Base-by-base conservation (phyloP, 2,329 filamentous ascomycete genomes). In the Ilyonectria sp. region DNA sequence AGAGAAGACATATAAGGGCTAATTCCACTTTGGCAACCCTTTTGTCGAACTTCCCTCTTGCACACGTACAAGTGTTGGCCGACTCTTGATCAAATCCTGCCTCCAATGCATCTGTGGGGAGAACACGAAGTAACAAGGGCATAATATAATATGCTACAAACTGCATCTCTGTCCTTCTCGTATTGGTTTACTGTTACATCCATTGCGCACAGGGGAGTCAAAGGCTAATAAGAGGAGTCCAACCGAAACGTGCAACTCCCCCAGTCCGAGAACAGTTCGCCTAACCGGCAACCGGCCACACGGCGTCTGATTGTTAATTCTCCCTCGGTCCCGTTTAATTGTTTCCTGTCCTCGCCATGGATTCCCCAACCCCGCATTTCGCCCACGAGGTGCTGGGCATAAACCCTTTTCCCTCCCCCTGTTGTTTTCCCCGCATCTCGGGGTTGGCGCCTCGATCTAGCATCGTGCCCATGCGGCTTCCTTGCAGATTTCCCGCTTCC, bases 391-490 rank as follows among this genome's bases (percentile, higher is more conserved):
- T 43, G 19, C 19, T 40, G 40, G 19, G 49, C 47, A 54, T 52
- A 52, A 64, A 61, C 50, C 55, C 35, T 61, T 60, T 65, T 44
- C 57, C 63, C 52, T 40, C 46, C 63, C 55, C 63, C 52, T 57
- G 57, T 44, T 11, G 19, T 8, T 21, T 61, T 46, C 57, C 63
- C 63, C 63, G 52, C 63, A 52, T 52, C 26, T 37, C 35, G 52
- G 37, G 19, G n/a, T 15, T 29, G 31, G 21, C 53, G 57, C 57
- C 56, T 56, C 43, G 35, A 35, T 61, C 17, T 17, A 37, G 52
- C 33, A 21, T 17, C 35, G 4, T 23, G 5, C 49, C 56, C 61
- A n/a, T n/a, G 40, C 37, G 11, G 7, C 15, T 43, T 49, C 49
- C 40, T 19, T 33, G 56, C 49, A 40, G 3, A 7, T 4, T 65